Evolutionary conservation across 2,329 filamentous ascomycete genomes (phyloP).

Genomic region (Huntiella savannae): DNA sequence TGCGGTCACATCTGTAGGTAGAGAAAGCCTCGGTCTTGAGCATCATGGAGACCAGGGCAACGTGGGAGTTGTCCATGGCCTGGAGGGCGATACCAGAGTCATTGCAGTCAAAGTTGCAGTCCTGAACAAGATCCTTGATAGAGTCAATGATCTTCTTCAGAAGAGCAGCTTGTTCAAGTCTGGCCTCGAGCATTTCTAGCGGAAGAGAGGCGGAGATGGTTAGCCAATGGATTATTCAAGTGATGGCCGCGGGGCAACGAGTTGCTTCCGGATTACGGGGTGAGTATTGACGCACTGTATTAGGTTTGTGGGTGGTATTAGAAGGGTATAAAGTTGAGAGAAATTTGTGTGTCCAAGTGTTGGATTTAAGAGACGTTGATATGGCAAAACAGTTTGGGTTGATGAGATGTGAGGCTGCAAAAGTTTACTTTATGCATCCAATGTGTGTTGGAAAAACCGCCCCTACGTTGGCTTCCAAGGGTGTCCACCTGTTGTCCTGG

Average conservation of each 20-base stretch:
- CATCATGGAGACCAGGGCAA: constrained; percentile 97
- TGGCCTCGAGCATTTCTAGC: constrained; percentile 75
- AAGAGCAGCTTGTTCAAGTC: constrained; percentile 79
- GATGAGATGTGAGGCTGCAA: constrained; percentile 3
- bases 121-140: constrained; percentile 97
- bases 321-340: background rate
- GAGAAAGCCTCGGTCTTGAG: constrained; percentile 89
- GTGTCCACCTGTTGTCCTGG: background rate
- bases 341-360: background rate
- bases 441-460: background rate
- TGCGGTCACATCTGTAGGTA: constrained; percentile 94
- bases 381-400: background rate
- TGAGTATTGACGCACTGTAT: constrained; percentile 5
- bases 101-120: constrained; percentile 99
- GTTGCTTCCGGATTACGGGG: background rate
- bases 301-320: background rate
- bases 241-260: background rate
- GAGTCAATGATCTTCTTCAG: constrained; percentile 98
- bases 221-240: background rate
- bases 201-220: constrained; percentile 1
- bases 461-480: background rate
- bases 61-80: constrained; percentile 99
- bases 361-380: background rate
- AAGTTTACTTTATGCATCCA: background rate
- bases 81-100: constrained; percentile 95